Conservation (phyloP, 78 protist genomes). For the Planoprotostelium fungivorum region DNA sequence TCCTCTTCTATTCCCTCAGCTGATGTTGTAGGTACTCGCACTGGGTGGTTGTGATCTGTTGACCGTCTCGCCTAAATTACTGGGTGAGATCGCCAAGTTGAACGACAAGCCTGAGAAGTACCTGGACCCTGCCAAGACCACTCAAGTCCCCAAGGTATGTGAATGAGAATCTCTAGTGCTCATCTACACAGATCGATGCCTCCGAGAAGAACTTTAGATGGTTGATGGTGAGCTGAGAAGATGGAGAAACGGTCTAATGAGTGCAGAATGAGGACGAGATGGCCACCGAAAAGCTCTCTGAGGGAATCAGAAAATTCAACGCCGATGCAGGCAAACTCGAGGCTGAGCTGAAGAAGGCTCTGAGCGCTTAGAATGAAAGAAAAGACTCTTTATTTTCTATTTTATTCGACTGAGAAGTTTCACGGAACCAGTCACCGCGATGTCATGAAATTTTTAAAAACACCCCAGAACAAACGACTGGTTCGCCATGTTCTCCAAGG, state of each 20-base stretch:
- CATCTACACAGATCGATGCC: not conserved
- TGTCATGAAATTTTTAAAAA: too few relatives aligned
- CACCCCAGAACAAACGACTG: too few relatives aligned
- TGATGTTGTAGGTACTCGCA: constrained; percentile 8
- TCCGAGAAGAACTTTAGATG: constrained; percentile 66
- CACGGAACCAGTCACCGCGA: too few relatives aligned
- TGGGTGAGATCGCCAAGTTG: constrained; percentile 27
- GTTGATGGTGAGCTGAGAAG: too few relatives aligned
- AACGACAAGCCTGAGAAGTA: constrained; percentile 9
- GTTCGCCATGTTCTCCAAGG: too few relatives aligned
- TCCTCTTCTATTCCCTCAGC: not conserved
- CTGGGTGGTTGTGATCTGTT: constrained; percentile 77
- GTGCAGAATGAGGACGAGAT: constrained; percentile 80
- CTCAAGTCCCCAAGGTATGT: constrained; percentile 47
- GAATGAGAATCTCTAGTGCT: constrained; percentile 11
- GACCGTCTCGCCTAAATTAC: constrained; percentile 60
- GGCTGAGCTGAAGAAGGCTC: not conserved
- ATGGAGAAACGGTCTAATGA: constrained; percentile 67
- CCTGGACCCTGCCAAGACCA: constrained; percentile 7
- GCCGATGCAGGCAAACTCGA: constrained; percentile 73
- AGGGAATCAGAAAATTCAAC: constrained; percentile 89
- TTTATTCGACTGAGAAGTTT: too few relatives aligned
- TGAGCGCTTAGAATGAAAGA: not conserved
- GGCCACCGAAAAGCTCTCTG: constrained; percentile 94
- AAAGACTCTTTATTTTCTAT: too few relatives aligned